Base-by-base conservation (phyloP, 1,284 basidiomycete genomes). In the Melampsora larici-populina region DNA sequence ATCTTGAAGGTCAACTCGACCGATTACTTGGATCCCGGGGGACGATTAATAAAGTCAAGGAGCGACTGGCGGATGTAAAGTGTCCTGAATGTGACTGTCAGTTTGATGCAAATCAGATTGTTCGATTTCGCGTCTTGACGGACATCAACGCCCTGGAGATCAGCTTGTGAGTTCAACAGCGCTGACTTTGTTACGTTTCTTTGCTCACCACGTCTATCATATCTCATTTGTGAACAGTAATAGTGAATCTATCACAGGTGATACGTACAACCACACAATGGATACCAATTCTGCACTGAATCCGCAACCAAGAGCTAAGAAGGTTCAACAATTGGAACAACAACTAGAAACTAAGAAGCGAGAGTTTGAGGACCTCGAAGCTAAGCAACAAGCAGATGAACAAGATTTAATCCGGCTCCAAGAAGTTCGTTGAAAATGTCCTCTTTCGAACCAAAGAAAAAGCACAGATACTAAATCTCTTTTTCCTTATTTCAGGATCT, bases 1-100 rank as follows among this genome's bases (percentile, higher is more conserved):
- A 83, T 0, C 85, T 93, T 36, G 90, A 93, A 82, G 88, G 88
- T 49, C 89, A 92, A 80, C 85, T 90, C 58, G 87, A 80, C 15
- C 58, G 74, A 13, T 51, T 81, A 13, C 46, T 80, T 15, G 79
- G 79, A 11, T 65, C 64, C 8, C 67, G 79, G 18, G 81, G 80
- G 0, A 78, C 72, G n/a, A 77, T 80, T 15, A 72, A 79, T 69
- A 60, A 80, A 58, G 51, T 81, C 33, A 75, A 78, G 2, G 79
- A 71, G 51, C 68, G 69, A 15, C 46, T 78, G 9, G 70, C 76
- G 21, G 63, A 79, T 55, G 49, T 86, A 85, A 15, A 86, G 87
- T 80, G 82, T 70, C 82, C 82, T 13, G 81, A 79, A 8, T 83
- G 82, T 78, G 72, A 79, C 21, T 43, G 70, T 1, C 63, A 65